Evolutionary conservation across 495 filamentous ascomycete species (phyloP), one percentile per base, ranked within the genome.

Genomic region (Rhypophila decipiens): DNA sequence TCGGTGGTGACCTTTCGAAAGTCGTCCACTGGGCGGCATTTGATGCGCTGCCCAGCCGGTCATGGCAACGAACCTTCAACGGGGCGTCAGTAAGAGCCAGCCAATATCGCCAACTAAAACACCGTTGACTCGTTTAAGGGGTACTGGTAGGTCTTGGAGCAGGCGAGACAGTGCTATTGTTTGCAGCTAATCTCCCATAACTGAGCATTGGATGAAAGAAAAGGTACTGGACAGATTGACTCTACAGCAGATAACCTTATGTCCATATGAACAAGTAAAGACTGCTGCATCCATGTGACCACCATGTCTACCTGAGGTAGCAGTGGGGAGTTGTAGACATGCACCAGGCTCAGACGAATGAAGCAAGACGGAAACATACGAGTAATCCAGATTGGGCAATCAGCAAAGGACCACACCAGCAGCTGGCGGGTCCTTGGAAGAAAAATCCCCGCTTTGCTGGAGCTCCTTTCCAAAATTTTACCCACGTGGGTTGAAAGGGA

Each of bases 31-130:
- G 39, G 59, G 34, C 17, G 56, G 43, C 23, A 53, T 35, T 41
- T 60, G 65, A 49, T 77, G 70, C 59, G 73, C 66, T 46, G 72
- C 68, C 74, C 74, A 76, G 47, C 71, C 66, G 47, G 72, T 64
- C 52, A 75, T 63, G 48, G 72, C 63, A 50, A 75, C 65, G 52
- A 76, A 68, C 49, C 75, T 78, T 60, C 53, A 18, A 50, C 52
- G 60, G 34, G 48, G 21, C 42, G 57, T 71, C 63, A 70, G 69
- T 43, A 31, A 49, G 39, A 33, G 56, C 51, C 60, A 61, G 59
- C 52, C 53, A 52, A 57, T 36, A n/a, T n/a, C n/a, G n/a, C n/a
- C n/a, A n/a, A n/a, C n/a, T n/a, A n/a, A n/a, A n/a, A n/a, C n/a
- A n/a, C n/a, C n/a, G n/a, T n/a, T n/a, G 27, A 36, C n/a, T 5